A percentile compares a stretch with the other conserved stretches of the same genome.
Conservation (phyloP, 495 filamentous ascomycete species). For the Trichocladium uniseriatum region DNA sequence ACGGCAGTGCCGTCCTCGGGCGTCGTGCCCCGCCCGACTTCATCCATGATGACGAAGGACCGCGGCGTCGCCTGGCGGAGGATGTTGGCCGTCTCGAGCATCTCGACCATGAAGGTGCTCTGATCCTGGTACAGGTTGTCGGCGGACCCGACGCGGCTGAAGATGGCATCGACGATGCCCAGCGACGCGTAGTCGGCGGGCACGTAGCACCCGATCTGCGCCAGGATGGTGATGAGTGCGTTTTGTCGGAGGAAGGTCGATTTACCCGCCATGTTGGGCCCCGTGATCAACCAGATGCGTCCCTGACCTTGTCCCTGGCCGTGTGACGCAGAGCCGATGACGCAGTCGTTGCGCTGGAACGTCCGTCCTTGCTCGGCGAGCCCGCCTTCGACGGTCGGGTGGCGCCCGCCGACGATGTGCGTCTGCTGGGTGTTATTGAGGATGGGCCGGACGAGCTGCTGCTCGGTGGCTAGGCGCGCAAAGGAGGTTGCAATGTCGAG, state of each 20-base stretch:
- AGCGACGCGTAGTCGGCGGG: constrained; percentile 78
- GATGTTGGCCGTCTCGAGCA: constrained; percentile 68
- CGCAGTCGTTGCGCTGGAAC: constrained; percentile 83
- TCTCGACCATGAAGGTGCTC: constrained; percentile 91
- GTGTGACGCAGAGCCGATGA: constrained; percentile 41
- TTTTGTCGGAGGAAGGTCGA: constrained; percentile 92
- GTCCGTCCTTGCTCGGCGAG: constrained; percentile 68
- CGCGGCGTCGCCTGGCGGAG: constrained; percentile 54
- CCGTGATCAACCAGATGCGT: constrained; percentile 78
- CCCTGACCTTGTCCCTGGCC: neutral
- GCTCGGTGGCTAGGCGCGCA: constrained; percentile 64
- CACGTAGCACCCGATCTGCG: constrained; percentile 85
- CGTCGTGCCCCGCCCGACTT: constrained; percentile 88
- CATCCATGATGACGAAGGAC: constrained; percentile 98
- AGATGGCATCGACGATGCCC: constrained; percentile 84
- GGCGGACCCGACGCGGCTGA: constrained; percentile 83
- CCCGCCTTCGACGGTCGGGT: constrained; percentile 79
- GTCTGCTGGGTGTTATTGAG: constrained; percentile 44
- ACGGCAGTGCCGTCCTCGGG: constrained; percentile 85
- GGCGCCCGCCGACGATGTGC: constrained; percentile 69
- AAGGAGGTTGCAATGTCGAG: constrained; percentile 83
- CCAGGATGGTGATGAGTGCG: constrained; percentile 84
- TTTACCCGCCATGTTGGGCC: constrained; percentile 99
- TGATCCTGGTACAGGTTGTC: constrained; percentile 88
- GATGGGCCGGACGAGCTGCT: constrained; percentile 61